Percentiles rank a stretch among this genome's conserved stretches.
These are phyloP conservation scores for Claviceps citrina DNA, from an alignment of 2,329 filamentous ascomycete genomes.

Conservation along the genomic window DNA sequence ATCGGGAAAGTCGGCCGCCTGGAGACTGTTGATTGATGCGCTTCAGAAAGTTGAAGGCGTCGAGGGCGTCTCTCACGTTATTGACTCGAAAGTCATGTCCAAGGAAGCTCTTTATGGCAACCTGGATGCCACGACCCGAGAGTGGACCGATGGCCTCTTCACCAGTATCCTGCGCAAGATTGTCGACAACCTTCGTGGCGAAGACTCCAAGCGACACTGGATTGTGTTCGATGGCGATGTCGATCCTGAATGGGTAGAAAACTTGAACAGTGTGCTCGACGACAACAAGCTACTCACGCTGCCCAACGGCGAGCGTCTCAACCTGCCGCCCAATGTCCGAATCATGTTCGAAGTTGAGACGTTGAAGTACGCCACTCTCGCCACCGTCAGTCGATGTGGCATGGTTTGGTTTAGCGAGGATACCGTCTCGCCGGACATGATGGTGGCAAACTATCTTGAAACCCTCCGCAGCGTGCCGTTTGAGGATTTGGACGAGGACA, in stretches of 20 bases:
- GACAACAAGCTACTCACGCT: slow-evolving; percentile 97
- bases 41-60: slow-evolving; percentile 79
- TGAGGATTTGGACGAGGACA: slow-evolving; percentile 91
- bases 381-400: slow-evolving; percentile 97
- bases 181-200: slow-evolving; percentile 93
- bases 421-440: slow-evolving; percentile 82
- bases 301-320: slow-evolving; percentile 94
- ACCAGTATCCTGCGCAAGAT: slow-evolving; percentile 97
- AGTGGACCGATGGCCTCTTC: slow-evolving; percentile 98
- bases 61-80: slow-evolving; percentile 91
- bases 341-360: slow-evolving; percentile 99
- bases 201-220: slow-evolving; percentile 95
- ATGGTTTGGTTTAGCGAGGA: slow-evolving; percentile 99
- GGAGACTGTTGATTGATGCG: slow-evolving; percentile 83
- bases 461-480: slow-evolving; percentile 70
- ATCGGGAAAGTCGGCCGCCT: slow-evolving; percentile 91
- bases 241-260: slow-evolving; percentile 98
- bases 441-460: slow-evolving; percentile 82
- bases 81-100: slow-evolving; percentile 99
- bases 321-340: slow-evolving; percentile 82
- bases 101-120: slow-evolving; percentile 96
- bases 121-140: slow-evolving; percentile 87
- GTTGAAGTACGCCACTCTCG: slow-evolving; percentile 89
- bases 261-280: slow-evolving; percentile 96
- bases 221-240: slow-evolving; percentile 99